phyloP scores from a whole-genome alignment of 805 yeast species.

The Metschnikowia corniflorae region DNA sequence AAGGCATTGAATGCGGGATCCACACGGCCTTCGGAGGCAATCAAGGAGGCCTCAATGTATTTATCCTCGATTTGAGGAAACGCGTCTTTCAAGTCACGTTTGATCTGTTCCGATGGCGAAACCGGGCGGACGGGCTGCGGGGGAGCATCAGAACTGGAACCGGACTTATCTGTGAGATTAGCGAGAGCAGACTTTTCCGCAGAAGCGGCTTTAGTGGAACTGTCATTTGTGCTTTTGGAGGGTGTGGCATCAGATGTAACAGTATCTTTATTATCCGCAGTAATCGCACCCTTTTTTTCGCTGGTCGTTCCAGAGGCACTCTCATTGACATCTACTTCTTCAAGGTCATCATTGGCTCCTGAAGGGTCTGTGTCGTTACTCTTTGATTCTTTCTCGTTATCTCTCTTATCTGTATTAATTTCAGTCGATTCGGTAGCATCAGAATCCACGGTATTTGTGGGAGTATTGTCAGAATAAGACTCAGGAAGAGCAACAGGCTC shows the following conservation, averaged over 20 bases:
- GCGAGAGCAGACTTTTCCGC: background rate
- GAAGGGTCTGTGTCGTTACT: background rate
- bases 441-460: background rate
- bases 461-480: slow-evolving; percentile 1
- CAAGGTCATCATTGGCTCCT: slow-evolving; percentile 6
- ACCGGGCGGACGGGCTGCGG: slow-evolving; percentile 53
- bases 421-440: background rate
- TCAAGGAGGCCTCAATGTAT: slow-evolving; percentile 70
- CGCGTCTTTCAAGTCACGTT: slow-evolving; percentile 70
- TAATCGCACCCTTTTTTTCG: no score
- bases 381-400: background rate
- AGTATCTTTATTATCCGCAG: background rate
- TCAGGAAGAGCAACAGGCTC: slow-evolving; percentile 34
- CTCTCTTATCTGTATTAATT: background rate
- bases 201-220: background rate
- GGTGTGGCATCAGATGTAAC: background rate
- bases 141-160: slow-evolving; percentile 22
- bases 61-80: slow-evolving; percentile 76
- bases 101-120: slow-evolving; percentile 53
- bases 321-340: slow-evolving; percentile 2
- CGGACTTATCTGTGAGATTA: no score
- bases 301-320: background rate
- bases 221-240: no score
- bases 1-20: slow-evolving; percentile 90
- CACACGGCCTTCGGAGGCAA: slow-evolving; percentile 77